Base-by-base conservation (phyloP, 805 yeast genomes). In the Starmerella bombicola region DNA sequence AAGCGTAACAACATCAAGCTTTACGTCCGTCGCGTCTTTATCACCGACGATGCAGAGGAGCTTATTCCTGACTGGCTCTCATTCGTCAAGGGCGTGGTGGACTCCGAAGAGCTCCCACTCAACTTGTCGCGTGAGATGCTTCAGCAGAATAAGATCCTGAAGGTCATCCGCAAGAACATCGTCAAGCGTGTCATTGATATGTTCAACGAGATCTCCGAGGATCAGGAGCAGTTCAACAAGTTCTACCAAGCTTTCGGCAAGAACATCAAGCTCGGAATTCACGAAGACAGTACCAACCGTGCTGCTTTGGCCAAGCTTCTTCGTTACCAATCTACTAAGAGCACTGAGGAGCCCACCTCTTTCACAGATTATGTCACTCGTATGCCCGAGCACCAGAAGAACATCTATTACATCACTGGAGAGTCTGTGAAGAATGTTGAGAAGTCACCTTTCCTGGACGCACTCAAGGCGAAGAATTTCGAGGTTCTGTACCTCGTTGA, bases 301-400 rank as follows among this genome's bases (percentile, higher is more conserved):
- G 66, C 69, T 53, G 80, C 96, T 55, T 76, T 91, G 63, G 88
- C 99, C 56, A 91, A 91, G 73, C 76, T 91, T 62, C 75, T 91
- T 70, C 81, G 99, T 73, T 91, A 75, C 80, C 74, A 85, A 80
- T 85, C 97, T 43, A 86, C 97, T 62, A 88, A 86, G 74, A 79
- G 95, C 52, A 62, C 75, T 57, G 98, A 88, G 62, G 98, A 91
- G 73, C 65, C 73, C 66, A 88, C 96, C 54, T 88, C 97, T 30
- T 76, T 91, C 61, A 69, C 93, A 55, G 99, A 91, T 72, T 91
- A 91, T 71, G 93, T 91, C 52, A 88, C 97, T 55, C 82, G 97
- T 72, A 91, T 91, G 99, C 95, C 91, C 66, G 96, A 85, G 71
- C 95, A 84, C 74, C 99, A 91, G 75, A 86, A 91, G 91, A 91